Evolutionary conservation across 2,329 filamentous ascomycete species (phyloP), one percentile per base, ranked within the genome.

Genomic region (Colletotrichum sp.): DNA sequence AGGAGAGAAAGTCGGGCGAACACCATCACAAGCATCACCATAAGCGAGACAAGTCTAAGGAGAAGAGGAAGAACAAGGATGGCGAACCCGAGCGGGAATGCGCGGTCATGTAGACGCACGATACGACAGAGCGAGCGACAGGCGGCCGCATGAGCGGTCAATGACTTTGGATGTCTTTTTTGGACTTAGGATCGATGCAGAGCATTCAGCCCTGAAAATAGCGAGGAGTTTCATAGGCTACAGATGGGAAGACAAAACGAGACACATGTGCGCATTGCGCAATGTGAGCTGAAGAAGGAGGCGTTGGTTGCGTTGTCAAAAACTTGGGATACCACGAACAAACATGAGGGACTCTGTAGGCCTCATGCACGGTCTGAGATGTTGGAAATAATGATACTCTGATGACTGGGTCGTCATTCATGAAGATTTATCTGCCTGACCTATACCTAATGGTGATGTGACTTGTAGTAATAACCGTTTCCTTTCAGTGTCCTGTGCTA

Each of bases 21-120:
- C 79, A 82, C 39, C 66, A 80, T 69, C 80, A 83, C 44, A 85
- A 83, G 64, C 81, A 64, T 10, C 62, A 84, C 49, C 84, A 85
- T 71, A 85, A 82, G 73, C 79, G 83, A 57, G 79, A 81, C 63
- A 86, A 85, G 74, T 84, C 84, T 7, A 88, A 86, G 78, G 81
- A 82, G 21, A 85, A 85, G 52, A 83, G 80, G 55, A 83, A 80
- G 76, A 81, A 81, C 24, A 88, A 87, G 74, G 71, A 77, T 59
- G 79, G 76, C 28, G 78, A 79, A 49, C 84, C 86, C 2, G 88
- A 90, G 74, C 84, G 88, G 77, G 88, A 90, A 79, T 90, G 88
- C 79, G 81, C 79, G 12, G 82, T 90, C 68, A 90, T 90, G 88
- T 90, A 80, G 80, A 64, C 5, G 49, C 68, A 52, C n/a, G 12